Evolutionary conservation across 2,329 filamentous ascomycete species (phyloP).

Genomic region (Aspergillus sp.): DNA sequence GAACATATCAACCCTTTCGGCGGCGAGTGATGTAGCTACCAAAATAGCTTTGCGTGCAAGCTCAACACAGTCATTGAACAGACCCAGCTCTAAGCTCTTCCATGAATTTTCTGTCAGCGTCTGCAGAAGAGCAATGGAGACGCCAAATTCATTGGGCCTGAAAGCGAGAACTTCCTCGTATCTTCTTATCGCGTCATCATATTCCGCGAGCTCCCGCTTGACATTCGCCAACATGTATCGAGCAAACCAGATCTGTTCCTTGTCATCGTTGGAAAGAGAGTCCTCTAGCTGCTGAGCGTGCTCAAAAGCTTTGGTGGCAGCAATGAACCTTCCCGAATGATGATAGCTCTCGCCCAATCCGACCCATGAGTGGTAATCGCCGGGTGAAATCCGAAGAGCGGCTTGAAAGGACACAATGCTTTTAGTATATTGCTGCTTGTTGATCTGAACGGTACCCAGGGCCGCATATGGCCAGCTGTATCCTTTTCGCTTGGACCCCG

Average conservation of each 20-base stretch:
- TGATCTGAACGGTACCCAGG: slow-evolving; percentile 88
- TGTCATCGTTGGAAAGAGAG: slow-evolving; percentile 51
- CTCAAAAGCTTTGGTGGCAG: slow-evolving; percentile 86
- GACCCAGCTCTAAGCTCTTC: slow-evolving; percentile 72
- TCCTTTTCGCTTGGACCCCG: slow-evolving; percentile 88
- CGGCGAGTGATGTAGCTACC: slow-evolving; percentile 62
- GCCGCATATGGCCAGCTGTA: slow-evolving; percentile 96
- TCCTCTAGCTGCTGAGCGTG: slow-evolving; percentile 77
- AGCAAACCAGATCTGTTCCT: slow-evolving; percentile 84
- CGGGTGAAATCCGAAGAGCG: slow-evolving; percentile 75
- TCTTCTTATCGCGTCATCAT: slow-evolving; percentile 73
- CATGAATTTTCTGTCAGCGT: slow-evolving; percentile 80
- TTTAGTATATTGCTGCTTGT: slow-evolving; percentile 84
- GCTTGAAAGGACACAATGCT: slow-evolving; percentile 91
- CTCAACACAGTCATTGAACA: slow-evolving; percentile 78
- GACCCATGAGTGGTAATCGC: slow-evolving; percentile 94
- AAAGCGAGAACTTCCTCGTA: slow-evolving; percentile 71
- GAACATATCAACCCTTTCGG: slow-evolving; percentile 67
- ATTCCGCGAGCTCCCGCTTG: slow-evolving; percentile 86
- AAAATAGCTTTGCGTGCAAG: slow-evolving; percentile 67
- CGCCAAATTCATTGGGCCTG: slow-evolving; percentile 75
- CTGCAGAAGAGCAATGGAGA: slow-evolving; percentile 82
- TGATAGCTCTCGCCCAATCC: slow-evolving; percentile 97
- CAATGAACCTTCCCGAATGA: slow-evolving; percentile 86
- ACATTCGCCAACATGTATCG: slow-evolving; percentile 97